phyloP scores from a whole-genome alignment of 2,329 filamentous ascomycete species.

The Sclerotinia glacialis region DNA sequence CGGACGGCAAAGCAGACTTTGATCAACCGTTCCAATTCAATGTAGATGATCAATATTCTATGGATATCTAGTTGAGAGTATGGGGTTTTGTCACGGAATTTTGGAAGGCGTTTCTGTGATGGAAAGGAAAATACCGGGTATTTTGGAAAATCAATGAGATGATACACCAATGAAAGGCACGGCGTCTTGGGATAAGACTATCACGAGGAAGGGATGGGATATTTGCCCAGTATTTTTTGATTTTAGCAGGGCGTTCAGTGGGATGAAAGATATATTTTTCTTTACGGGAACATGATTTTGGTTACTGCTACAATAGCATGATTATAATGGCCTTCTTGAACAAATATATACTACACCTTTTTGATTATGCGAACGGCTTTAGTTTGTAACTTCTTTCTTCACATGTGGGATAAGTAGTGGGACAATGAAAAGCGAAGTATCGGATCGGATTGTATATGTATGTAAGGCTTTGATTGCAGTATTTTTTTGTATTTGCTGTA shows the following conservation, averaged over 20 bases:
- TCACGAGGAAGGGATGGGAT: slow-evolving; percentile 15
- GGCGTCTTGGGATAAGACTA: slow-evolving; percentile 24
- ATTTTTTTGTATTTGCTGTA: not conserved
- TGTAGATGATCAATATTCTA: slow-evolving; percentile 43
- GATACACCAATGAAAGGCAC: slow-evolving; percentile 30
- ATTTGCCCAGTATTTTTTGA: slow-evolving; percentile 14
- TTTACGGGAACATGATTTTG: not conserved
- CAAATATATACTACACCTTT: slow-evolving; percentile 2
- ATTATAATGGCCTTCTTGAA: slow-evolving; percentile 5
- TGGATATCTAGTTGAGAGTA: slow-evolving; percentile 40
- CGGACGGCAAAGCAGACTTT: slow-evolving; percentile 46
- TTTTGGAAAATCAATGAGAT: slow-evolving; percentile 14
- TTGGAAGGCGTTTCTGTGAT: slow-evolving; percentile 24
- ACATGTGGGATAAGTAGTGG: not conserved
- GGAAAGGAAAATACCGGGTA: slow-evolving; percentile 22
- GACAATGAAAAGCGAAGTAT: not conserved
- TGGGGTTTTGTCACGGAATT: slow-evolving; percentile 20
- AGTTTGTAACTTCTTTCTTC: not conserved
- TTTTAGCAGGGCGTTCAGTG: slow-evolving; percentile 17
- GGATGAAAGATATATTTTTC: not conserved
- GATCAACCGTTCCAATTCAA: slow-evolving; percentile 55
- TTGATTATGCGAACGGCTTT: no score
- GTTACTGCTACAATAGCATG: not conserved
- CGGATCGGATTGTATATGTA: not conserved
- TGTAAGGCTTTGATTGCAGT: not conserved